Base-by-base conservation (phyloP, 257 asterid species). In the Nemophila menziesii region DNA sequence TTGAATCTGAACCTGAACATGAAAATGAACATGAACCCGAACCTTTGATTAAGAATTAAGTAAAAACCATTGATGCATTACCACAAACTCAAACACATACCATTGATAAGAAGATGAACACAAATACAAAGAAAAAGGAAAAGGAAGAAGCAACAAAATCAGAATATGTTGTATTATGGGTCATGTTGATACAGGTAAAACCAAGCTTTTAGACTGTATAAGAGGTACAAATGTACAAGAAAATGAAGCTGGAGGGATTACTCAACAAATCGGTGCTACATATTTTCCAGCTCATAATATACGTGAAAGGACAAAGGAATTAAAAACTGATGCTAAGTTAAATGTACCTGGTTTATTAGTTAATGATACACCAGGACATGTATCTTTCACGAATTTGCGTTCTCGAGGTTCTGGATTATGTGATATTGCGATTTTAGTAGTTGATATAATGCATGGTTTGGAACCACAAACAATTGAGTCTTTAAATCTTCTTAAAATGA, bases 201-300 rank as follows among this genome's bases (percentile, higher is more conserved):
- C 99, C 20, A 85, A 85, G 70, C 69, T 90, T 52, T 94, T 90
- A 43, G 99, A 90, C 45, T 90, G 96, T 70, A 82, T 90, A 58
- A 66, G 99, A 60, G 93, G 99, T 29, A 90, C 99, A 50, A 78
- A 82, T 67, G 96, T 90, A 64, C 96, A 90, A 75, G 99, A 82
- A 74, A 96, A 96, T 23, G 99, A 90, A 69, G 99, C 99, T 57
- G 99, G 96, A 56, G 96, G 99, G 48, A 86, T 82, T 60, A 90
- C 96, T 15, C 96, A 90, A 60, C 99, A 90, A 64, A 90, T 86
- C 66, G 96, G 99, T 49, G 96, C 99, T 4, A 90, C 99, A 23
- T 90, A 90, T 66, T 82, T 90, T 64, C 99, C 96, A 13, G 93
- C 93, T 22, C 92, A 67, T 63, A 90, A 90, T 68, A 86, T 90